These are phyloP conservation scores for Plasmodiophora brassicae DNA, from an alignment of 208 protist species.

Conservation along the genomic window DNA sequence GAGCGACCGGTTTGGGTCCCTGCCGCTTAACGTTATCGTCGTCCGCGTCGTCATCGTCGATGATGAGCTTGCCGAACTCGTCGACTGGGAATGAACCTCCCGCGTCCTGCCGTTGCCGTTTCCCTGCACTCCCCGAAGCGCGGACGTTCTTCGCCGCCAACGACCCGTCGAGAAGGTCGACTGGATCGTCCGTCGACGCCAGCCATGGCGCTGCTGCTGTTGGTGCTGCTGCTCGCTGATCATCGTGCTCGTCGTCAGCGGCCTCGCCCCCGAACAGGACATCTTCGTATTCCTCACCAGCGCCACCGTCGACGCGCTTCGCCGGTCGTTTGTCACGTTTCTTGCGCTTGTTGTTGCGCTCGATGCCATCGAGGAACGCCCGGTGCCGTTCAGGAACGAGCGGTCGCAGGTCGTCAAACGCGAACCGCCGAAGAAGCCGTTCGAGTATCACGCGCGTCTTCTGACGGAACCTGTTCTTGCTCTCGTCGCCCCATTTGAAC, in stretches of 20 bases:
- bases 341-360: not conserved
- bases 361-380: not conserved
- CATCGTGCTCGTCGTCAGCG: not conserved
- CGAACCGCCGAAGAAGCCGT: not conserved
- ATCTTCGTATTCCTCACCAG: not conserved
- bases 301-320: not conserved
- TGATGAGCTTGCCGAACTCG: not conserved
- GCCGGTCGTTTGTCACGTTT: not conserved
- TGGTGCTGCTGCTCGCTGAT: too few species aligned
- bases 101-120: too few species aligned
- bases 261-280: not conserved
- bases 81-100: too few species aligned
- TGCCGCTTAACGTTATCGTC: not conserved
- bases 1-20: not conserved
- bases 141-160: not conserved
- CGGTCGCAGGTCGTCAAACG: not conserved
- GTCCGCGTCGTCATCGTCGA: not conserved
- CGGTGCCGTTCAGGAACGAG: not conserved
- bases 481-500: not conserved
- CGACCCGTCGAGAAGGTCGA: too few species aligned
- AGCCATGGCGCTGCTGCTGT: too few species aligned
- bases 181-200: too few species aligned
- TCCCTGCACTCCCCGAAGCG: not conserved
- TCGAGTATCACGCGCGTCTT: not conserved
- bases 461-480: not conserved